A percentile compares a stretch with the other conserved stretches of the same genome.
phyloP scores from a whole-genome alignment of 768 basidiomycete species.

The Amanita thiersii region DNA sequence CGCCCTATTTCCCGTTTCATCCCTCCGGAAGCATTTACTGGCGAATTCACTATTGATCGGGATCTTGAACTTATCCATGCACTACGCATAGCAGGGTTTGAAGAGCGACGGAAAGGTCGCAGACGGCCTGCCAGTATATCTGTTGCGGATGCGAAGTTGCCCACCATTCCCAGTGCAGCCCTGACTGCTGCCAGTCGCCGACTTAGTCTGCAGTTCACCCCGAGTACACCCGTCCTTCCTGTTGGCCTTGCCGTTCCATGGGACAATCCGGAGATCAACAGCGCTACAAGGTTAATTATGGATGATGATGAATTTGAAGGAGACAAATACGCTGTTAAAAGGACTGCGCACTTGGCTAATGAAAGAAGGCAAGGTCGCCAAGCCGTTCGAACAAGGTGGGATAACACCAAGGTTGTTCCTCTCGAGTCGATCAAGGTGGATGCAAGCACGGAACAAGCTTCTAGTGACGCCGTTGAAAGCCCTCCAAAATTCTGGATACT shows the following conservation, averaged over 20 bases:
- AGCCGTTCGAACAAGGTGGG: conserved; percentile 16
- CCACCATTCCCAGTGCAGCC: conserved; percentile 18
- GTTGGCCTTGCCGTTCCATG: conserved; percentile 4
- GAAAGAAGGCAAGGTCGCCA: conserved; percentile 14
- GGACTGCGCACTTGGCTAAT: conserved; percentile 28
- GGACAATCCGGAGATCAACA: neutral
- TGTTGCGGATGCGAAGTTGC: conserved; percentile 21
- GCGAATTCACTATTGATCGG: conserved; percentile 10
- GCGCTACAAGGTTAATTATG: conserved; percentile 12
- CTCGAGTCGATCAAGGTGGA: conserved; percentile 19
- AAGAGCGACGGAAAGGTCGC: conserved; percentile 10
- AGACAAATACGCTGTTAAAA: conserved; percentile 35
- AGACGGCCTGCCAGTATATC: conserved; percentile 34
- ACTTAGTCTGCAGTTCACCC: conserved; percentile 61
- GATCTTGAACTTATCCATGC: conserved; percentile 16
- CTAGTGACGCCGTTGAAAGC: conserved; percentile 1
- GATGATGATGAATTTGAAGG: conserved; percentile 25
- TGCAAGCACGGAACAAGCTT: neutral
- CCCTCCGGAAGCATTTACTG: conserved; percentile 22
- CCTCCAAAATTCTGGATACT: conserved; percentile 31
- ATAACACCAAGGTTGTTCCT: conserved; percentile 15
- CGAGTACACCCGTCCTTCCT: conserved; percentile 36
- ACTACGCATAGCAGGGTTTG: conserved; percentile 9
- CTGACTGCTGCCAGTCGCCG: conserved; percentile 27
- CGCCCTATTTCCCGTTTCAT: conserved; percentile 26